Evolutionary conservation across 148 eudicot genomes (phyloP).

Genomic region (Vaccinium corymbosum): DNA sequence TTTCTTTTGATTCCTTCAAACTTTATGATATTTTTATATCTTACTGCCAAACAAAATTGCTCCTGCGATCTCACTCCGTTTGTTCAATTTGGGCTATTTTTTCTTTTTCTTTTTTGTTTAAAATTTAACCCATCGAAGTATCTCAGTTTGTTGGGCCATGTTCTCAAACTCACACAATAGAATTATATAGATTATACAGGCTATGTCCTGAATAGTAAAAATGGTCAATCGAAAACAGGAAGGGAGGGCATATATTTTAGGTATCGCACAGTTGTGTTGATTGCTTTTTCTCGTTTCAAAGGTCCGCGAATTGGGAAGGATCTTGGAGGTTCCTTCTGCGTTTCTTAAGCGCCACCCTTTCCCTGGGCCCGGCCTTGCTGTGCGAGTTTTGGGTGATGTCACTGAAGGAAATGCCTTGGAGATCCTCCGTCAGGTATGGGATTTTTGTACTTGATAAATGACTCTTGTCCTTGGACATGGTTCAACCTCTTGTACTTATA

Average conservation of each 20-base stretch:
- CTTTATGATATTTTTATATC: background rate
- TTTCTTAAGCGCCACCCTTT: conserved; percentile 96
- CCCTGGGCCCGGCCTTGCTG: conserved; percentile 99
- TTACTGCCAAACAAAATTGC: background rate
- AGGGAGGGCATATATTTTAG: background rate
- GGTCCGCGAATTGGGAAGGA: conserved; percentile 91
- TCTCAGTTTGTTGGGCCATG: background rate
- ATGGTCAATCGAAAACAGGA: background rate
- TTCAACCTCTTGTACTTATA: background rate
- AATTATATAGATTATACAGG: background rate
- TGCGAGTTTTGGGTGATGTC: conserved; percentile 89
- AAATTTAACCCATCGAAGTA: background rate
- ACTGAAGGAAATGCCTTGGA: conserved; percentile 79
- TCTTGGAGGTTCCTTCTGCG: conserved; percentile 67
- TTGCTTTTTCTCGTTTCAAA: conserved; percentile 14
- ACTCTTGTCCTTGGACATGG: background rate
- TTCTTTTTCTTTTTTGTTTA: background rate
- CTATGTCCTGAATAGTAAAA: background rate
- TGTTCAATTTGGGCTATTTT: background rate
- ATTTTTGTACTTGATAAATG: background rate
- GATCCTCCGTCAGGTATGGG: conserved; percentile 59
- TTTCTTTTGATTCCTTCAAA: background rate
- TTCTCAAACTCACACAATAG: background rate
- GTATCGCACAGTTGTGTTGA: conserved; percentile 6
- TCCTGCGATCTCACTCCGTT: background rate